Base-by-base conservation (phyloP, 108 stramenopile genomes). In the Pseudonitzschia multistriata region DNA sequence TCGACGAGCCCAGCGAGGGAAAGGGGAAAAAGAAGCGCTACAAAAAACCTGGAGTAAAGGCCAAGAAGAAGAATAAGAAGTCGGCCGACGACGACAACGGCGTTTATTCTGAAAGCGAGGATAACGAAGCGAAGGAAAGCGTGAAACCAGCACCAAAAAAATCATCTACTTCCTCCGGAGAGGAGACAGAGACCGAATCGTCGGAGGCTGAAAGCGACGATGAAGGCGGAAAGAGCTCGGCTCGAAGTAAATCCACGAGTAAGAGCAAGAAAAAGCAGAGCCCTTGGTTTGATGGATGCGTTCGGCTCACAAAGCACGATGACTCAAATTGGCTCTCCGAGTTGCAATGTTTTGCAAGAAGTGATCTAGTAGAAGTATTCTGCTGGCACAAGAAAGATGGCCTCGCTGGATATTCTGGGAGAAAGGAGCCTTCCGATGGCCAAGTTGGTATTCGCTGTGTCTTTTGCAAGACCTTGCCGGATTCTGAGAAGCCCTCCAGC, bases 321-420 rank as follows among this genome's bases (percentile, higher is more conserved):
- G 93, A 94, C 65, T 47, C 75, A 2, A 76, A 86, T 67, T 94
- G 89, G 89, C 75, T 94, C 11, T 87, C 93, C 13, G 90, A 94
- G 40, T 78, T 84, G 61, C 77, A 89, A 24, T 88, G 90, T 60
- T 94, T 88, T 67, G 80, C 88, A 15, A 81, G 93, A 48, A 82
- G 81, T 49, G 88, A 94, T 54, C 67, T 90, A 5, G 80, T 86
- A 5, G 92, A 94, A 78, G 82, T 89, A 1, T 94, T 90, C 52
- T 81, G 80, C 36, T 80, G 81, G n/a, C 60, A 63, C 17, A 77
- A 85, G 25, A 74, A 81, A 15, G 92, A 89, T 55, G 40, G 54
- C 28, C 67, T 79, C 31, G 74, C 79, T 30, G 81, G 85, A 19
- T 85, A 85, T 62, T 48, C 39, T 34, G 83, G 82, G 5, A 62